Evolutionary conservation across 306 rosid species (phyloP).

Genomic region (Medicago truncatula): MtrunA17r5.0-ANR NC_053048.1:36804001-36804500

Average conservation of each 20-base stretch:
- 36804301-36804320: not conserved
- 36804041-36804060: slow-evolving; percentile 23
- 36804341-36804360: slow-evolving; percentile 23
- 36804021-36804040: slow-evolving; percentile 15
- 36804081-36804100: not conserved
- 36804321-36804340: slow-evolving; percentile 8
- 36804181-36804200: slow-evolving; percentile 4
- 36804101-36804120: slow-evolving; percentile 6
- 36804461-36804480: slow-evolving; percentile 24
- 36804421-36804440: slow-evolving; percentile 3
- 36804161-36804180: slow-evolving; percentile 11
- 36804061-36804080: slow-evolving; percentile 18
- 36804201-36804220: slow-evolving; percentile 1
- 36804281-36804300: slow-evolving; percentile 5
- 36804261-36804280: slow-evolving; percentile 12
- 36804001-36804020: not conserved
- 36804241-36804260: slow-evolving; percentile 29
- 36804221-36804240: not conserved
- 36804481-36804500: slow-evolving; percentile 61
- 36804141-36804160: slow-evolving; percentile 9
- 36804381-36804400: slow-evolving; percentile 25
- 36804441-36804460: slow-evolving; percentile 32
- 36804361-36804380: slow-evolving; percentile 9
- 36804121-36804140: slow-evolving; percentile 4
- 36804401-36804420: slow-evolving; percentile 8